Percentiles rank a stretch among this genome's conserved stretches.
Conservation (phyloP, 2,329 filamentous ascomycete species). For the Sordariomycetes sp. region DNA sequence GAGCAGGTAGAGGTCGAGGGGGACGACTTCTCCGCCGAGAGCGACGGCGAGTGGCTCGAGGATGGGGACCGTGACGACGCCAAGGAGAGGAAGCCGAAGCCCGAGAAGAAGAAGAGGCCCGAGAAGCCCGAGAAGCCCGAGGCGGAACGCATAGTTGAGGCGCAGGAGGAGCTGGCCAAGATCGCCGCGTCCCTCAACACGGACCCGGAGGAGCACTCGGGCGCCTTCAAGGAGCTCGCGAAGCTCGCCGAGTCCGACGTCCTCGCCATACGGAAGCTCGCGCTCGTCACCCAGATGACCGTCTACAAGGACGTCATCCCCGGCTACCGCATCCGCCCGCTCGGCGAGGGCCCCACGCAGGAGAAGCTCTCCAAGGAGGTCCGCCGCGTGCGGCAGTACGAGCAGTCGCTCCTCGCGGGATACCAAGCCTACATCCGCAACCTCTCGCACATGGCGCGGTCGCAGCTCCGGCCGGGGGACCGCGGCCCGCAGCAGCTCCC, state of each 20-base stretch:
- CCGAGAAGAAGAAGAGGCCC: constrained; percentile 21
- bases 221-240: constrained; percentile 66
- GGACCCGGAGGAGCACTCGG: constrained; percentile 81
- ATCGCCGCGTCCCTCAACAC: constrained; percentile 77
- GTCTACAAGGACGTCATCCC: constrained; percentile 96
- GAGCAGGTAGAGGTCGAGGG: constrained; percentile 48
- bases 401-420: constrained; percentile 74
- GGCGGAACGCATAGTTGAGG: constrained; percentile 69
- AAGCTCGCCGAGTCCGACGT: constrained; percentile 62
- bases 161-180: constrained; percentile 86
- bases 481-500: constrained; percentile 40
- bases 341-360: constrained; percentile 61
- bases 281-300: constrained; percentile 74
- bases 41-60: constrained; percentile 38
- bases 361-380: constrained; percentile 90
- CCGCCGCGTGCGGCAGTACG: constrained; percentile 68
- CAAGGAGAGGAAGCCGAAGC: constrained; percentile 31
- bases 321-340: constrained; percentile 83
- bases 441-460: constrained; percentile 56
- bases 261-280: constrained; percentile 70
- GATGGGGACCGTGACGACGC: constrained; percentile 38
- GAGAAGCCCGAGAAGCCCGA: constrained; percentile 59
- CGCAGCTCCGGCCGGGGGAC: constrained; percentile 12
- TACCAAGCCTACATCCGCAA: constrained; percentile 80
- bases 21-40: constrained; percentile 46